Percentiles rank a stretch among this genome's conserved stretches.
These are phyloP conservation scores for Aspergillus latus DNA, from an alignment of 2,329 filamentous ascomycete species.

Conservation along the genomic window DNA sequence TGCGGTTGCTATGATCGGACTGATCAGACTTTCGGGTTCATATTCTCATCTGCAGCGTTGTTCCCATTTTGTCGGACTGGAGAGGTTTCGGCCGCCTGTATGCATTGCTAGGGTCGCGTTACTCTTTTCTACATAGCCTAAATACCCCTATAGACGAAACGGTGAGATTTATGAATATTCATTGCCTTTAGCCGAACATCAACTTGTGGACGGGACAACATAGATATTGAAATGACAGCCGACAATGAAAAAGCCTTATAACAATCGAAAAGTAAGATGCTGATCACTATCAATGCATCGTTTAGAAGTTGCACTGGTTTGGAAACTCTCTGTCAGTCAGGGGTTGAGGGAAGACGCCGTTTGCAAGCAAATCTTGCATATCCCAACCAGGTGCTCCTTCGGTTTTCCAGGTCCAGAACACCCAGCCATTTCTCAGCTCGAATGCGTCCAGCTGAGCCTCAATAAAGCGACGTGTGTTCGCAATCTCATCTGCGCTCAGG, in stretches of 20 bases:
- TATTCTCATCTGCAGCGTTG: neutral
- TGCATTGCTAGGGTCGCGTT: constrained; percentile 1
- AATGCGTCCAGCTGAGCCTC: constrained; percentile 49
- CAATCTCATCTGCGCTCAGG: constrained; percentile 38
- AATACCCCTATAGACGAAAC: constrained; percentile 21
- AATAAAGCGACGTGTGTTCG: constrained; percentile 45
- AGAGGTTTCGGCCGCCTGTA: neutral
- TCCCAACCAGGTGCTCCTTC: constrained; percentile 52
- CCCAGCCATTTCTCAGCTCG: constrained; percentile 45
- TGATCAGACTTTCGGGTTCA: neutral
- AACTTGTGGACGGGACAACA: neutral
- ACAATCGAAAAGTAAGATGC: neutral
- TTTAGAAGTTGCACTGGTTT: constrained; percentile 27
- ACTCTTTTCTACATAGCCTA: constrained; percentile 13
- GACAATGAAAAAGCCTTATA: neutral
- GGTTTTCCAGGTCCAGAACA: constrained; percentile 54
- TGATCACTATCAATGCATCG: neutral
- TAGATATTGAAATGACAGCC: neutral
- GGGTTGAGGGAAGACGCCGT: constrained; percentile 51
- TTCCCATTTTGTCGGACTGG: neutral
- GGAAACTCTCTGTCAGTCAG: constrained; percentile 35
- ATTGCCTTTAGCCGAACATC: neutral
- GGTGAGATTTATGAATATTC: constrained; percentile 1
- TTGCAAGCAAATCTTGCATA: constrained; percentile 44
- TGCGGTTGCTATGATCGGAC: constrained; percentile 34